phyloP scores from a whole-genome alignment of 805 yeast genomes.

The Komagataella pseudopastoris region DNA sequence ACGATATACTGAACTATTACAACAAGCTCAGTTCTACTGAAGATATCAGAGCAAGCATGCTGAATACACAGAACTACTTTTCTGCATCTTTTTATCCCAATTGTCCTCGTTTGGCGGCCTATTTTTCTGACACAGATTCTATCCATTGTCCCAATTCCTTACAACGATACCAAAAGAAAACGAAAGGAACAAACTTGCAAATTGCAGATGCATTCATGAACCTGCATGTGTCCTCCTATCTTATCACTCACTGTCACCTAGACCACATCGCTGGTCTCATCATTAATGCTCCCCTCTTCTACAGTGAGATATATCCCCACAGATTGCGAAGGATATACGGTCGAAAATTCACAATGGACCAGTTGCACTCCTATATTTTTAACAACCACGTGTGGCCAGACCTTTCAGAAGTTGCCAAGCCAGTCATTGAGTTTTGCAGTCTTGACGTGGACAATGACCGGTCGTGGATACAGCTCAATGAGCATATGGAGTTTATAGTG shows the following conservation, averaged over 20 bases:
- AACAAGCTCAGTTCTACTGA: neutral
- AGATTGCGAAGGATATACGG: conserved; percentile 39
- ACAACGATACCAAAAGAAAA: neutral
- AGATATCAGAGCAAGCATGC: conserved; percentile 5
- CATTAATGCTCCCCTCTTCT: conserved; percentile 53
- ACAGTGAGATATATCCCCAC: conserved; percentile 3
- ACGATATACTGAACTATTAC: conserved; percentile 20
- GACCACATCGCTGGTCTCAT: conserved; percentile 67
- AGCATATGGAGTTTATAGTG: conserved; percentile 24
- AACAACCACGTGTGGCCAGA: conserved; percentile 79
- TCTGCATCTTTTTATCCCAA: conserved; percentile 13
- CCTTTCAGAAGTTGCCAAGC: conserved; percentile 20
- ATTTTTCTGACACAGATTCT: conserved; percentile 6
- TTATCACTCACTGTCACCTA: conserved; percentile 73
- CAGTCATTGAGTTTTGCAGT: neutral
- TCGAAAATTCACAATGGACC: conserved; percentile 32
- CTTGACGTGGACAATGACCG: conserved; percentile 12
- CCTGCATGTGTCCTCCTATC: conserved; percentile 23
- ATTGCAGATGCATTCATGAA: conserved; percentile 15
- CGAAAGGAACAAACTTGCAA: conserved; percentile 3
- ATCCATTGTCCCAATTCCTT: neutral
- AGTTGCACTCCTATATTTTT: conserved; percentile 44
- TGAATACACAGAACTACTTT: conserved; percentile 20
- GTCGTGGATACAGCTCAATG: conserved; percentile 12
- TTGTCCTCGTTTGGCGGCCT: conserved; percentile 13